Conservation (phyloP, 345 rosid species). For the Erysimum cheiranthoides region DNA sequence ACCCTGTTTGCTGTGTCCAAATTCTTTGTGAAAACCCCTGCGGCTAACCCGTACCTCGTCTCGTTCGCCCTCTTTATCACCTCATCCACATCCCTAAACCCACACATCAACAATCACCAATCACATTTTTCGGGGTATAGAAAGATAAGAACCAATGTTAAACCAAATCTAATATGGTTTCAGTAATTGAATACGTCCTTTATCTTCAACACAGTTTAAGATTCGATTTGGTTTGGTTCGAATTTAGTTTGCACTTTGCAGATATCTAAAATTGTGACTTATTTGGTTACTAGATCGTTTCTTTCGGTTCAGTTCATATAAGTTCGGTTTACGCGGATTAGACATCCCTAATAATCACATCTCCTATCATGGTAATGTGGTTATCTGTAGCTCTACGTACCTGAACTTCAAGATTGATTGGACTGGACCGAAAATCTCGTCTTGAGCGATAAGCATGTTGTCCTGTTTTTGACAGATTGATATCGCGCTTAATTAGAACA, state of each 20-base stretch:
- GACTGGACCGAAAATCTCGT: constrained; percentile 98
- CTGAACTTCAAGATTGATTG: constrained; percentile 94
- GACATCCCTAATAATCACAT: constrained; percentile 5
- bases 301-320: background rate
- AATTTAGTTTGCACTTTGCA: no score
- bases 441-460: constrained; percentile 88
- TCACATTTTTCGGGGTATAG: background rate
- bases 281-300: background rate
- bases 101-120: background rate
- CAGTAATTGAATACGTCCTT: no score
- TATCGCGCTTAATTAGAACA: background rate
- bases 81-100: constrained; percentile 68
- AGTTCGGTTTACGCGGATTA: background rate
- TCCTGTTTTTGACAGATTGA: constrained; percentile 55
- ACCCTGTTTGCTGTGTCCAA: constrained; percentile 73
- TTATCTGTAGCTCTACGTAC: constrained; percentile 41
- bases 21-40: constrained; percentile 83
- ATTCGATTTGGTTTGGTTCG: no score
- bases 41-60: constrained; percentile 79
- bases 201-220: no score
- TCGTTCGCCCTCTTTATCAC: constrained; percentile 76
- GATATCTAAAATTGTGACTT: background rate
- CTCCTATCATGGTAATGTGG: background rate
- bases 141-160: background rate
- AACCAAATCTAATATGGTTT: background rate